phyloP scores from a whole-genome alignment of 1,284 basidiomycete genomes.

The Chalciporus piperatoides region DNA sequence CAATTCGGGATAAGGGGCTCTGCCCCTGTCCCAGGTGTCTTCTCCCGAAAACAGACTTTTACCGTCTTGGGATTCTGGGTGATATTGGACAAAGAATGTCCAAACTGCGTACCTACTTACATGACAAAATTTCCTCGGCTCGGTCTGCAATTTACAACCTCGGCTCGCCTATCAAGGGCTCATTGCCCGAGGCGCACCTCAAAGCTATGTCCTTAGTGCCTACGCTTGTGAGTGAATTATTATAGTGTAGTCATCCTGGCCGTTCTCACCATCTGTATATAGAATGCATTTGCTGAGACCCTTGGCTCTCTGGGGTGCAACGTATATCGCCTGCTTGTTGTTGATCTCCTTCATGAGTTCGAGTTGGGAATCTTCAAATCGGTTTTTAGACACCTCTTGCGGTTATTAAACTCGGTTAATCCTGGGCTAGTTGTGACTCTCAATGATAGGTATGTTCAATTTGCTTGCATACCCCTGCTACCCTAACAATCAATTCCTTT shows the following conservation, averaged over 20 bases:
- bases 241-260: not conserved
- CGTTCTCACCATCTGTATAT: not conserved
- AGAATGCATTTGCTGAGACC: slow-evolving; percentile 34
- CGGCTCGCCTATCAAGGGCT: slow-evolving; percentile 24
- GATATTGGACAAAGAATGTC: slow-evolving; percentile 10
- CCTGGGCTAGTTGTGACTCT: not conserved
- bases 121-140: slow-evolving; percentile 17
- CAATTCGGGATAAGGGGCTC: slow-evolving; percentile 14
- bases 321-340: slow-evolving; percentile 28
- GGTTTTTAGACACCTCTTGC: slow-evolving; percentile 7
- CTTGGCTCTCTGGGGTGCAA: slow-evolving; percentile 27
- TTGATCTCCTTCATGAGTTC: slow-evolving; percentile 17
- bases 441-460: slow-evolving; percentile 4
- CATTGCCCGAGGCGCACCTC: slow-evolving; percentile 16
- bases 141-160: slow-evolving; percentile 25
- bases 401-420: slow-evolving; percentile 4
- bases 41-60: slow-evolving; percentile 11
- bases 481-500: too few species aligned
- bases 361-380: slow-evolving; percentile 7
- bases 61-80: slow-evolving; percentile 17
- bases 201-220: slow-evolving; percentile 29
- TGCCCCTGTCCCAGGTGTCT: slow-evolving; percentile 32
- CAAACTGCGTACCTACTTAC: not conserved
- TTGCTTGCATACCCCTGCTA: not conserved
- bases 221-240: slow-evolving; percentile 17